These are phyloP conservation scores for Botrytis porri DNA, from an alignment of 2,329 filamentous ascomycete genomes.

Conservation along the genomic window DNA sequence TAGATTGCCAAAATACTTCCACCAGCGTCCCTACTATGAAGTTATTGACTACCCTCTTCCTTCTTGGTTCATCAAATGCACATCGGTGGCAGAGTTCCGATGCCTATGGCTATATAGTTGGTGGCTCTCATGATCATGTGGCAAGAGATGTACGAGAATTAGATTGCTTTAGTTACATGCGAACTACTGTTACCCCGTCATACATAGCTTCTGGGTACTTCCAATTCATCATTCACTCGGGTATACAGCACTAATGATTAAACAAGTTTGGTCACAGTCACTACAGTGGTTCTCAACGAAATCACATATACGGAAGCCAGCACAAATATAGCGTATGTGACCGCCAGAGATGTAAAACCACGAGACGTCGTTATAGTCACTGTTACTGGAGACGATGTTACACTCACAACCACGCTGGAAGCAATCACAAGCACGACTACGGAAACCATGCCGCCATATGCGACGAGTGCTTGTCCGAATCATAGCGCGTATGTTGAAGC, in stretches of 20 bases:
- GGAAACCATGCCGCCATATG: neutral
- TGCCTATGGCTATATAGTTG: neutral
- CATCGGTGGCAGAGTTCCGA: conserved; percentile 6
- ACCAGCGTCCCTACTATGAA: neutral
- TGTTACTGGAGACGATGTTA: neutral
- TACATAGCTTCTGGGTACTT: conserved; percentile 5
- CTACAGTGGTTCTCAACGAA: neutral
- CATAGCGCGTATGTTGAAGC: conserved; percentile 9
- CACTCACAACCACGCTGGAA: conserved; percentile 2
- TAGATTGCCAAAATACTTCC: neutral
- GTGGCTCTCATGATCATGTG: conserved; percentile 1
- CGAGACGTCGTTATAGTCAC: neutral
- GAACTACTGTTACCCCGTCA: conserved; percentile 1
- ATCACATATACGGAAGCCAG: conserved; percentile 1
- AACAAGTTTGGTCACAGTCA: neutral
- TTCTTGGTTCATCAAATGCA: conserved; percentile 3
- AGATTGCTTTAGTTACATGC: conserved; percentile 11
- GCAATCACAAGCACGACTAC: neutral
- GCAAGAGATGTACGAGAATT: conserved; percentile 8
- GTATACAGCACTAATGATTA: neutral
- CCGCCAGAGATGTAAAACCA: neutral
- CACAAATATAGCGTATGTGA: conserved; percentile 6
- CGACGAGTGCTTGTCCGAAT: neutral
- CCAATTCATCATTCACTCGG: neutral
- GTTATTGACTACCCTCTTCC: neutral